Evolutionary conservation across 2,329 filamentous ascomycete species (phyloP).

Genomic region (Hypoxylon sp.): DNA sequence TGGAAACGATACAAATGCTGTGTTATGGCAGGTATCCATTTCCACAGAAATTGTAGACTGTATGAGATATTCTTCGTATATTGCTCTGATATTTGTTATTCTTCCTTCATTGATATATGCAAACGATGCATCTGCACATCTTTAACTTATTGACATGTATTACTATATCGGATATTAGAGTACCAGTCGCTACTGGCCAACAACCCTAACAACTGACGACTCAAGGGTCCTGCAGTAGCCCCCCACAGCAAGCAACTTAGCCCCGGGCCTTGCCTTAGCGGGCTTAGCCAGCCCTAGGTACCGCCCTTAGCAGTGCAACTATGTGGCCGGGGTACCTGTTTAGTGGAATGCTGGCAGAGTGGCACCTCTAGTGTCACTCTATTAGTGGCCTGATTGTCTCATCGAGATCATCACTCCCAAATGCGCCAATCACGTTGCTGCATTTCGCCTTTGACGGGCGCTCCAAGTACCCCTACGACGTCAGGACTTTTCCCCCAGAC

Average conservation of each 20-base stretch:
- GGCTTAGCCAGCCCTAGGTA: conserved; percentile 21
- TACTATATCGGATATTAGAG: conserved; percentile 7
- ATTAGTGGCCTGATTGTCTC: conserved; percentile 41
- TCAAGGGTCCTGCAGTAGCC: conserved; percentile 38
- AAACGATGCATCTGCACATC: not conserved
- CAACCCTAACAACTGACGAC: conserved; percentile 8
- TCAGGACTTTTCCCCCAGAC: conserved; percentile 47
- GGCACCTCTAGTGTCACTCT: conserved; percentile 21
- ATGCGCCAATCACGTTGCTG: conserved; percentile 35
- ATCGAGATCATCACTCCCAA: conserved; percentile 43
- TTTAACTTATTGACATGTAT: not conserved
- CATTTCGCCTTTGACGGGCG: conserved; percentile 28
- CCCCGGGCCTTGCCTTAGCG: conserved; percentile 6
- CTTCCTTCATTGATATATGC: too few species aligned
- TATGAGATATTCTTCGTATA: too few species aligned
- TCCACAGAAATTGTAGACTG: too few species aligned
- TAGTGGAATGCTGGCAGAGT: conserved; percentile 17
- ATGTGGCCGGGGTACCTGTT: conserved; percentile 21
- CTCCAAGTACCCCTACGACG: conserved; percentile 48
- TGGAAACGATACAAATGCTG: not conserved
- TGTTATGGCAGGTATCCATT: too few species aligned
- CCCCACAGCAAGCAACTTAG: conserved; percentile 5
- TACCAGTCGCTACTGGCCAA: not conserved
- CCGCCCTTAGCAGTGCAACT: conserved; percentile 25
- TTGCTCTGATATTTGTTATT: too few species aligned